These are phyloP conservation scores for Pseudogymnoascus sp. DNA, from an alignment of 2,329 filamentous ascomycete species.

Conservation along the genomic window DNA sequence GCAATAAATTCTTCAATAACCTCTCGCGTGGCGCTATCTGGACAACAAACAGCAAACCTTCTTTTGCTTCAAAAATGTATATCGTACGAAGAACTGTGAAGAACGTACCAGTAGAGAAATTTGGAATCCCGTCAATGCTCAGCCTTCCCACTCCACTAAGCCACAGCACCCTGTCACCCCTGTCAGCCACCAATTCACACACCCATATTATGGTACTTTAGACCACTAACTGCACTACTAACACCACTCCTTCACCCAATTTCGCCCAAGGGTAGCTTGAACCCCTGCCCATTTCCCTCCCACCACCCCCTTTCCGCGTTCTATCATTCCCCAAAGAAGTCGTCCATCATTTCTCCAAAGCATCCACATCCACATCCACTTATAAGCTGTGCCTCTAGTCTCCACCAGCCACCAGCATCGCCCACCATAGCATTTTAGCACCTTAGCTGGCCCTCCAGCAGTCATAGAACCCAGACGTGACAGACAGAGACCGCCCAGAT, in stretches of 20 bases:
- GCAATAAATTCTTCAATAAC: neutral
- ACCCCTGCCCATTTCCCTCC: neutral
- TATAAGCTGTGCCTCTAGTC: neutral
- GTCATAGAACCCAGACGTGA: neutral
- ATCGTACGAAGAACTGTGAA: neutral
- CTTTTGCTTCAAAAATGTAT: neutral
- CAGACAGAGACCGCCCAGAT: neutral
- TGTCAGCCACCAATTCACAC: neutral
- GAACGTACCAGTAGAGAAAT: neutral
- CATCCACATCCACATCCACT: neutral
- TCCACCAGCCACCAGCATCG: conserved; percentile 3
- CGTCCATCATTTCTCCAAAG: neutral
- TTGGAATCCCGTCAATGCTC: neutral
- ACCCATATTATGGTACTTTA: neutral
- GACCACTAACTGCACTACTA: neutral
- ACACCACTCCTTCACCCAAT: neutral
- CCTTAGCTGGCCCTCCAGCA: neutral
- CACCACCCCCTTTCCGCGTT: neutral
- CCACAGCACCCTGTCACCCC: neutral
- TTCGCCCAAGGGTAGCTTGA: conserved; percentile 7
- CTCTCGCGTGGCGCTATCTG: neutral
- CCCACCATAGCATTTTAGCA: neutral
- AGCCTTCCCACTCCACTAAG: neutral
- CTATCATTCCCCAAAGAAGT: neutral
- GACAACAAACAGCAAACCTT: neutral